Evolutionary conservation across 805 yeast species (phyloP), one percentile per base, ranked within the genome.

Genomic region (Candida incommunis): DNA sequence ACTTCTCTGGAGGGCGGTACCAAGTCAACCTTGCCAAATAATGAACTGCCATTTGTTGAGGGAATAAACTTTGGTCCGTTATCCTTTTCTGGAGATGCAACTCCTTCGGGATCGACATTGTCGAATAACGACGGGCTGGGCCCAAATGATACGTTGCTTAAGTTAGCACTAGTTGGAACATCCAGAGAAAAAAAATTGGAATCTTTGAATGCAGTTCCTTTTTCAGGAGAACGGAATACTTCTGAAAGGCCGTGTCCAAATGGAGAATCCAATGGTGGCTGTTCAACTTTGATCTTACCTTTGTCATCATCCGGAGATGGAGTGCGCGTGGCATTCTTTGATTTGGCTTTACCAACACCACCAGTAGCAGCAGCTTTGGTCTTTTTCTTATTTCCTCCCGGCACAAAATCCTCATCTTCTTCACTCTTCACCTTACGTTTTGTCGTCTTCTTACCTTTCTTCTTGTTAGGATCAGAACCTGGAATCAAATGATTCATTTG

Each of bases 401-500:
- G 52, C 5, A 54, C 49, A 23, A 37, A 54, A 43, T 63, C 63
- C 16, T 58, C 65, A 42, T 60, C 66, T 27, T 62, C 67, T 7
- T 54, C 60, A 37, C 55, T 60, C 26, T 50, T 53, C 23, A 50
- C 54, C 40, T 42, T 48, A 11, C 50, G 61, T 21, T 54, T 70
- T 27, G 67, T 63, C 20, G 73, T 66, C 41, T 68, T 71, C 47
- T 65, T 66, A 16, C 43, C 31, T 18, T 40, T 43, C 41, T 47
- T 48, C 34, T 60, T 46, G 20, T 34, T 31, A 2, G 23, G 27
- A 1, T 22, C 27, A 23, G 41, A 40, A 13, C 41, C 65, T 2
- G 73, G 65, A n/a, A 69, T 60, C 45, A 74, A 59, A 27, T 72
- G 68, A 27, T 70, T 67, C 50, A 86, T 74, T 47, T 71, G 72